Base-by-base conservation (phyloP, 495 filamentous ascomycete genomes). In the Paragyromitra xinjiangensis region DNA sequence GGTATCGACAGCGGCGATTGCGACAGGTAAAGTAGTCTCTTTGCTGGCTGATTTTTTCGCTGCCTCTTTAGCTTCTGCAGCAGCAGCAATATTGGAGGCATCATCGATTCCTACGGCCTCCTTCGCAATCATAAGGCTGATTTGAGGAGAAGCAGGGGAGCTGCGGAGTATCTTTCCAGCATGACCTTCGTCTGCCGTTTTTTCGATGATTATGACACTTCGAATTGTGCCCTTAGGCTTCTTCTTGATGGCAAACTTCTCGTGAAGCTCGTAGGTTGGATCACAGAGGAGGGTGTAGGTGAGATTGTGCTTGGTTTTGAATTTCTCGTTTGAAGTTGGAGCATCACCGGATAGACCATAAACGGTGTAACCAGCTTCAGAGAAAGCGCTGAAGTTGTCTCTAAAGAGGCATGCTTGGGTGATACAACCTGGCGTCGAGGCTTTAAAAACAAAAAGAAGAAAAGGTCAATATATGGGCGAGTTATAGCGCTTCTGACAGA, bases 341-440 rank as follows among this genome's bases (percentile, higher is more conserved):
- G 89, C 90, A 85, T 99, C 95, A 68, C 89, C 88, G 12, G 92
- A 95, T 24, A 99, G 89, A 29, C 95, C 95, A 83, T 92, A 98
- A 83, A 99, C 91, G 73, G 90, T 86, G 55, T 96, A 88, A 26
- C 95, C 95, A 42, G 88, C 90, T n/a, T 89, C 87, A n/a, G 89
- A 93, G 58, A 99, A 87, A 65, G 89, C 83, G n/a, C 85, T 84
- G 84, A 95, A 91, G 12, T 87, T 85, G 87, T 98, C 95, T 77
- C 95, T 89, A 86, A 99, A 98, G 73, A 94, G 86, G 84, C 95
- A 98, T 64, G 88, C 95, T 90, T 98, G 95, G 39, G 87, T 93
- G 51, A 93, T 98, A 86, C 95, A 99, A 70, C 96, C 95, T 37
- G 92, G 92, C 37, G 95, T 99, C 11, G 92, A 95, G 6, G 81